Evolutionary conservation across 805 yeast genomes (phyloP).

Genomic region (Schwanniomyces sp.): DNA sequence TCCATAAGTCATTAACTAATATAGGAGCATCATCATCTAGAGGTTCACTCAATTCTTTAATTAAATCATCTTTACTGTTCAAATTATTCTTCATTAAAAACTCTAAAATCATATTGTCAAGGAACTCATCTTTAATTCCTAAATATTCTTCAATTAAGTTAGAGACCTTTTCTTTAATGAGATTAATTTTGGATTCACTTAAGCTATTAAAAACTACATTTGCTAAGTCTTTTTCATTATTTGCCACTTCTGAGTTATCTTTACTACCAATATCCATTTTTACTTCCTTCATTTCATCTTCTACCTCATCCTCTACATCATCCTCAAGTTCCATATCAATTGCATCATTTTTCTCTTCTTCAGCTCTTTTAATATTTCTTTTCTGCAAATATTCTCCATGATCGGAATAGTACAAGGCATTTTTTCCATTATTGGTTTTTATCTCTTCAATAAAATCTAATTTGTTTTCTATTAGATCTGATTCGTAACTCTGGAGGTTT

Average conservation of each 20-base stretch:
- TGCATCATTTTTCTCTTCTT: conserved; percentile 46
- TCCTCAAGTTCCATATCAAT: conserved; percentile 44
- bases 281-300: conserved; percentile 28
- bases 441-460: conserved; percentile 33
- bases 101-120: conserved; percentile 43
- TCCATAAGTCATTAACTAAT: conserved; percentile 43
- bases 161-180: conserved; percentile 37
- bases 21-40: conserved; percentile 48
- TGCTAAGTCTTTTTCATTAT: neutral
- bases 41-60: conserved; percentile 49
- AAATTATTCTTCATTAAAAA: conserved; percentile 33
- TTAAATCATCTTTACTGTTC: conserved; percentile 30
- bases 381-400: conserved; percentile 44
- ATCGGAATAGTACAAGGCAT: conserved; percentile 35
- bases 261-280: neutral
- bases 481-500: conserved; percentile 33
- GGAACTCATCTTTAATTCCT: conserved; percentile 53
- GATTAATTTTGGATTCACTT: conserved; percentile 10
- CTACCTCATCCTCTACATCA: conserved; percentile 38
- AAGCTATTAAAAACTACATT: conserved; percentile 10
- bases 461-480: conserved; percentile 34
- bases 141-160: conserved; percentile 49
- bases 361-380: conserved; percentile 31
- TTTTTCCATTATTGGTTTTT: conserved; percentile 21
- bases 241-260: neutral